Evolutionary conservation across 2,329 filamentous ascomycete genomes (phyloP).

Genomic region (Fusarium begoniae): DNA sequence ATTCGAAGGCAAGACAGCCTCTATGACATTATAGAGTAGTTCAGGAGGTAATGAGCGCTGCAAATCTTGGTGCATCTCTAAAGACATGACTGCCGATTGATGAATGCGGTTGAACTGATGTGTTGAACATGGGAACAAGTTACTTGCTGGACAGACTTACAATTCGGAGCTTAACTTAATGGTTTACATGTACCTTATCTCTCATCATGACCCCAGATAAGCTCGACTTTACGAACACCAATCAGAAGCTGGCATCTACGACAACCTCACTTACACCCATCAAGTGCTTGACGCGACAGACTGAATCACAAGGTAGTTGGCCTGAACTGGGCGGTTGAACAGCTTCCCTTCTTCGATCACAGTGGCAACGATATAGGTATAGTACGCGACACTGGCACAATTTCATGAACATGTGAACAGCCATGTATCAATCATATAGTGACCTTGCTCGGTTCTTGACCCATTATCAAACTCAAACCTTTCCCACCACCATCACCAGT

Average conservation of each 20-base stretch:
- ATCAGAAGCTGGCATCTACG: conserved; percentile 11
- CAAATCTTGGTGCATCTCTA: neutral
- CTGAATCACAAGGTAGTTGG: neutral
- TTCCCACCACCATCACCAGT: neutral
- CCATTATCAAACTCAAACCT: neutral
- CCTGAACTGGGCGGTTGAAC: neutral
- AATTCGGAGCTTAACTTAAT: neutral
- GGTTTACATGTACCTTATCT: conserved; percentile 15
- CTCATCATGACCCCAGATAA: conserved; percentile 12
- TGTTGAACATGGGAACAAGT: neutral
- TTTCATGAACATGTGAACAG: neutral
- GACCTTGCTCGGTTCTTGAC: neutral
- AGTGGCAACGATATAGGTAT: neutral
- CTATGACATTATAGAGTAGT: conserved; percentile 49
- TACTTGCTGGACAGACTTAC: neutral
- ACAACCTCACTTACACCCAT: neutral
- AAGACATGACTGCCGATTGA: conserved; percentile 14
- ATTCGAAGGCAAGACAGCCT: conserved; percentile 48
- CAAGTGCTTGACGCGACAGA: neutral
- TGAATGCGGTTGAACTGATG: neutral
- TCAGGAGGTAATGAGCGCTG: conserved; percentile 45
- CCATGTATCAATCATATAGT: neutral
- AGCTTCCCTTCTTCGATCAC: neutral
- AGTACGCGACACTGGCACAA: neutral
- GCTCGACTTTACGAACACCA: neutral